Conservation (phyloP, 306 rosid genomes). For the Vigna angularis region DNA sequence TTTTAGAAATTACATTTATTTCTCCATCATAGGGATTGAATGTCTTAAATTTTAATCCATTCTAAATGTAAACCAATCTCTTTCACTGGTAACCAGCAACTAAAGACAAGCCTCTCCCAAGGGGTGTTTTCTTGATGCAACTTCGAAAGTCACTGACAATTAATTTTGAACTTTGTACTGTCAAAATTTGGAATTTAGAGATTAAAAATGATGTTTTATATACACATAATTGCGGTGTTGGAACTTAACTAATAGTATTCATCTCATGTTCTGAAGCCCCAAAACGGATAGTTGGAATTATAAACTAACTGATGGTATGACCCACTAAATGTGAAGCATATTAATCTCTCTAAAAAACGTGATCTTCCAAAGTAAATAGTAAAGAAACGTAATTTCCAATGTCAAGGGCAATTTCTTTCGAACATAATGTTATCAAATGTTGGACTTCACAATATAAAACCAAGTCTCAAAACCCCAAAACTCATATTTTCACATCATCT, state of each 20-base stretch:
- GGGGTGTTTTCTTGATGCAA: neutral
- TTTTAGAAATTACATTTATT: neutral
- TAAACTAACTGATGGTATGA: too few species aligned
- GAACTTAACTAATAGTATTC: neutral
- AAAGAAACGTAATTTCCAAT: too few species aligned
- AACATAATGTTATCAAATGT: too few species aligned
- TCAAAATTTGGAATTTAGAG: neutral
- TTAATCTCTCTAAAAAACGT: too few species aligned
- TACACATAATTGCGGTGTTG: neutral
- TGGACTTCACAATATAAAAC: too few species aligned
- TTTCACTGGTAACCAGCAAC: neutral
- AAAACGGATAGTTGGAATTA: too few species aligned
- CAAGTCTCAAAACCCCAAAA: too few species aligned
- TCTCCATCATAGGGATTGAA: neutral
- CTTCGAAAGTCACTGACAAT: neutral
- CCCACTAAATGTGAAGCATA: too few species aligned
- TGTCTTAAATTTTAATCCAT: neutral
- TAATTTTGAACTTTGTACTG: neutral
- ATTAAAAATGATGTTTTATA: neutral
- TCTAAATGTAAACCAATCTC: neutral
- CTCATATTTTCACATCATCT: too few species aligned
- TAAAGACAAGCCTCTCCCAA: neutral
- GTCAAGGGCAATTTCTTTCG: too few species aligned
- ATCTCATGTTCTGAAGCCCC: too few species aligned
- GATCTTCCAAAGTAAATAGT: too few species aligned